Percentiles rank a stretch among this genome's conserved stretches.
Conservation (phyloP, 495 filamentous ascomycete species). For the Talaromyces proteolyticus region DNA sequence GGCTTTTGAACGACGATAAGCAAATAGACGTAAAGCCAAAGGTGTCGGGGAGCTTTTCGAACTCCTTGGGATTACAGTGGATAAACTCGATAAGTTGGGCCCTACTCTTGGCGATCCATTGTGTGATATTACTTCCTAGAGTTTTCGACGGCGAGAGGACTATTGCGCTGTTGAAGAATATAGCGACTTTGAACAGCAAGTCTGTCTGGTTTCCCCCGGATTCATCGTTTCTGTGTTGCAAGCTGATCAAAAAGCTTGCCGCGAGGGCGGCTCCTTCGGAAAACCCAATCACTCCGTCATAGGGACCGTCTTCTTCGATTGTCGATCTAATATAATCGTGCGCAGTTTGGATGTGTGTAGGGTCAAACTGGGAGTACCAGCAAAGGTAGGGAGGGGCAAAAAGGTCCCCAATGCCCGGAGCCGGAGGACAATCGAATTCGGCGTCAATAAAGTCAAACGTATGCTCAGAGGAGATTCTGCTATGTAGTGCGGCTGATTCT, state of each 20-base stretch:
- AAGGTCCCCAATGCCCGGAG: conserved; percentile 4
- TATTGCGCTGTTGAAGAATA: conserved; percentile 10
- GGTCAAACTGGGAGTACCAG: conserved; percentile 6
- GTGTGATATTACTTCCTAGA: neutral
- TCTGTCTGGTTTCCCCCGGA: neutral
- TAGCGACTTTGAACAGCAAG: conserved; percentile 13
- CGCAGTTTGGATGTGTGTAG: conserved; percentile 7
- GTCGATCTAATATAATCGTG: conserved; percentile 11
- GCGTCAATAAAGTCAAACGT: conserved; percentile 14
- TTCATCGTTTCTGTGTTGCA: conserved; percentile 4
- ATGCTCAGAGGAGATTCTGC: conserved; percentile 10
- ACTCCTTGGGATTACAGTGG: too few relatives aligned
- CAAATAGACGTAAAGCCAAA: conserved; percentile 2
- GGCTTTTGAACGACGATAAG: neutral
- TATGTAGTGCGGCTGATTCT: conserved; percentile 2
- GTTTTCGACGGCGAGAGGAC: neutral
- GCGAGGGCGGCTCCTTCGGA: conserved; percentile 11
- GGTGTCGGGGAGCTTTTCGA: neutral
- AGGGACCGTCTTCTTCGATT: conserved; percentile 15
- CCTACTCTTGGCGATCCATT: too few relatives aligned
- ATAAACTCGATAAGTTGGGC: too few relatives aligned
- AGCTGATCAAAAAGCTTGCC: conserved; percentile 9
- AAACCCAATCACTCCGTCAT: conserved; percentile 16
- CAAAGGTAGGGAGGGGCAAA: conserved; percentile 13
- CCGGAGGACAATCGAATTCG: conserved; percentile 5